Evolutionary conservation across 2,329 filamentous ascomycete genomes (phyloP), one percentile per base, ranked within the genome.

Genomic region (Hortaea sp.): DNA sequence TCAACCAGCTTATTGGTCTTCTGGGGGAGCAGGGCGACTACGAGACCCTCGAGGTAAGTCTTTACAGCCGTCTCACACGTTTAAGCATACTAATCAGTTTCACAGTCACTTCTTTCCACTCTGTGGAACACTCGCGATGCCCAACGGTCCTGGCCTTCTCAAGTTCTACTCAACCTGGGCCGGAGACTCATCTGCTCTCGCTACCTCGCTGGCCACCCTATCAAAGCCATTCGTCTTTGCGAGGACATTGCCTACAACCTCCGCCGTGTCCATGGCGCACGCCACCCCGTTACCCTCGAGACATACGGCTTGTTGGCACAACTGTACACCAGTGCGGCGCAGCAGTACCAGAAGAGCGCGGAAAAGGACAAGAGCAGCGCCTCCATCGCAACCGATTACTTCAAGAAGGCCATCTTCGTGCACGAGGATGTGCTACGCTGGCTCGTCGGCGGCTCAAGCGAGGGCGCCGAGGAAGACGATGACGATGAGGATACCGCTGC

Each of bases 181-280:
- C 71, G 70, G 38, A 67, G 70, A 9, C 71, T 77, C 42, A 72
- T 77, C 42, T 69, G 71, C 55, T 72, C 72, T 1, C 72, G 72
- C 42, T 76, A 74, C 63, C 68, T 72, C 38, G 68, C 70, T 30
- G 69, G 69, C 37, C 63, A 69, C 40, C 66, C 69, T 39, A 61
- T 68, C 49, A 63, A 64, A 2, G 66, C 70, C 7, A 65, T 70
- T 38, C 64, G 66, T 43, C 69, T 77, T 1, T 71, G 69, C 58
- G 74, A 74, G 54, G 71, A 74, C 55, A 75, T 77, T 47, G 71
- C 70, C 35, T 77, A 77, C 65, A 77, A 77, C 55, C 65, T 76
- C 50, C 70, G 71, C 7, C 71, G 74, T 20, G 72, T 73, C 5
- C 73, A 73, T 59, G 74, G 74, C 4, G 66, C 67, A 29, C 66